phyloP scores from a whole-genome alignment of 441 rosid genomes.

The Eruca vesicaria region DNA sequence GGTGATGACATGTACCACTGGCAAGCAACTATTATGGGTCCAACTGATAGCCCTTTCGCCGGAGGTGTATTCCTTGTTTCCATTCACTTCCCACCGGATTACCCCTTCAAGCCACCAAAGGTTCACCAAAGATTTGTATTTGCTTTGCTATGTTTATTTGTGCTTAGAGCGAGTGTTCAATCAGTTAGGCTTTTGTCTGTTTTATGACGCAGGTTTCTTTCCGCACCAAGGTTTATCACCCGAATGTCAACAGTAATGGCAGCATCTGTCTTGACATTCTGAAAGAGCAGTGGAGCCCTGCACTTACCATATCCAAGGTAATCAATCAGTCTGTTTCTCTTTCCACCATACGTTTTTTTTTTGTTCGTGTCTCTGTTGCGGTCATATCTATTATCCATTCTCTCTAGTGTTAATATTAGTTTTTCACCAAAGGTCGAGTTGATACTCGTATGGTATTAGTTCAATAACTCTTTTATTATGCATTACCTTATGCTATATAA shows the following conservation, averaged over 20 bases:
- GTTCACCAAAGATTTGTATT: constrained; percentile 34
- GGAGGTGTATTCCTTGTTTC: constrained; percentile 90
- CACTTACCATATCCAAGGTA: constrained; percentile 90
- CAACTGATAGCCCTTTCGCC: constrained; percentile 86
- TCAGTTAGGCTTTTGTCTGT: neutral
- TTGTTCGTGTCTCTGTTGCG: neutral
- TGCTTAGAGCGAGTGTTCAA: neutral
- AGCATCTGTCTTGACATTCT: constrained; percentile 92
- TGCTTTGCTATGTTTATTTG: neutral
- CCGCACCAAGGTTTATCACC: constrained; percentile 85
- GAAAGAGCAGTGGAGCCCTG: constrained; percentile 92
- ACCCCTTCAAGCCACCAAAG: constrained; percentile 97
- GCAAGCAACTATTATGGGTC: constrained; percentile 96
- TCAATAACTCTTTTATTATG: neutral
- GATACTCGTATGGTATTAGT: neutral
- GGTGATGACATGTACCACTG: constrained; percentile 94
- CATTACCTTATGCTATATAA: neutral
- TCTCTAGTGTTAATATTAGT: neutral
- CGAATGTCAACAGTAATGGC: constrained; percentile 88
- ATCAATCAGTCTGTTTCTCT: neutral
- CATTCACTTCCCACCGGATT: constrained; percentile 95
- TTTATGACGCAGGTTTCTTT: constrained; percentile 60
- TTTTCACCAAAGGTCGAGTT: neutral
- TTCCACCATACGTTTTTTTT: neutral
- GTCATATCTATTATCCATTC: neutral